Evolutionary conservation across 225 moss, liverwort and hornwort genomes (phyloP).

Genomic region (Neckera pumila): DNA sequence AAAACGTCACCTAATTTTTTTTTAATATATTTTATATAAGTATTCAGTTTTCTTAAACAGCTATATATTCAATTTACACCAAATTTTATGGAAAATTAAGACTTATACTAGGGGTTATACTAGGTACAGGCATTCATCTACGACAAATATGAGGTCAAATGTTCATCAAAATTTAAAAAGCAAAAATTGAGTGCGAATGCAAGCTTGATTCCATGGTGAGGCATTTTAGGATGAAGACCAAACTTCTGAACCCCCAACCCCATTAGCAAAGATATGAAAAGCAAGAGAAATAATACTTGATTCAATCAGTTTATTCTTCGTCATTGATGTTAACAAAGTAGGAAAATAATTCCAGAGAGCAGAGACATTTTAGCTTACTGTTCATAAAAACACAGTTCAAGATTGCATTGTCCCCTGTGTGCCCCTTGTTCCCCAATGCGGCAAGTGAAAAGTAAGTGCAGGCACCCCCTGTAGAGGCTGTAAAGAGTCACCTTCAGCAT

Average conservation of each 20-base stretch:
- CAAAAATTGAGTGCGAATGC: too few species aligned
- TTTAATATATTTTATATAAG: not conserved
- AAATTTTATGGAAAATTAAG: too few species aligned
- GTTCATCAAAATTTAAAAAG: not conserved
- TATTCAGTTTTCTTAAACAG: not conserved
- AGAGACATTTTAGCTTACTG: not conserved
- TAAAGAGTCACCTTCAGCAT: not conserved
- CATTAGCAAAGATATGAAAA: not conserved
- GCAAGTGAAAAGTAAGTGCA: not conserved
- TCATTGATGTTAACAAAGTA: not conserved
- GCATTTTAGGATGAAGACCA: too few species aligned
- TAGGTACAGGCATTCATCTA: not conserved
- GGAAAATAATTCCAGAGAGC: not conserved
- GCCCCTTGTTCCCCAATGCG: not conserved
- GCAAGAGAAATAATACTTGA: not conserved
- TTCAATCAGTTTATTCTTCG: not conserved
- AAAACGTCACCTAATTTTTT: not conserved
- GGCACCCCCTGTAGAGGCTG: not conserved
- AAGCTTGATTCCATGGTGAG: not conserved
- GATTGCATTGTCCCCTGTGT: not conserved
- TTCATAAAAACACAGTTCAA: not conserved
- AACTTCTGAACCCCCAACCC: not conserved
- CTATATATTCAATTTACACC: not conserved
- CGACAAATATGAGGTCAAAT: not conserved
- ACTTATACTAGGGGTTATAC: not conserved